These are phyloP conservation scores for Annulohypoxylon truncatum DNA, from an alignment of 2,329 filamentous ascomycete genomes.

Conservation along the genomic window DNA sequence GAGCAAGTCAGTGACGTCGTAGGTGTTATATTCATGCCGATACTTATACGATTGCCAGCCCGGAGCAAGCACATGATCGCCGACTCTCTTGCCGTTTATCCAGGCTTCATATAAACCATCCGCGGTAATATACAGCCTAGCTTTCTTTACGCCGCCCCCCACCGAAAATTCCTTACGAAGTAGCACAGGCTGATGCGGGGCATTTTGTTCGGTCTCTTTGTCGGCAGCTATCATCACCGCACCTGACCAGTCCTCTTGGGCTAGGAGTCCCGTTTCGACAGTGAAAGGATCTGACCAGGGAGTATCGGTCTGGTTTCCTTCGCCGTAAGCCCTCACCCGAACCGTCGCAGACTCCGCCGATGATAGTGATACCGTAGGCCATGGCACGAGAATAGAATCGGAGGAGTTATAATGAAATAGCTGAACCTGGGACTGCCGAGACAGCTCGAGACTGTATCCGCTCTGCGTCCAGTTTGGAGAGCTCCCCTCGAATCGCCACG, in stretches of 20 bases:
- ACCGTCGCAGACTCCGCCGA: slow-evolving; percentile 51
- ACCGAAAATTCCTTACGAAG: slow-evolving; percentile 53
- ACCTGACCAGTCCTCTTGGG: slow-evolving; percentile 48
- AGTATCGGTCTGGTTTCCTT: slow-evolving; percentile 39
- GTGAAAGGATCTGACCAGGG: slow-evolving; percentile 49
- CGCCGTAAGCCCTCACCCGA: slow-evolving; percentile 51
- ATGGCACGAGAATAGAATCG: slow-evolving; percentile 57
- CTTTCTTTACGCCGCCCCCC: slow-evolving; percentile 44
- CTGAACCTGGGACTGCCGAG: slow-evolving; percentile 34
- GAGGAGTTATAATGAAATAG: slow-evolving; percentile 50
- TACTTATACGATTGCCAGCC: slow-evolving; percentile 65
- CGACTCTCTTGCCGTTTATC: slow-evolving; percentile 59
- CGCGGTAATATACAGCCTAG: slow-evolving; percentile 60
- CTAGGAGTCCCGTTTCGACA: slow-evolving; percentile 53
- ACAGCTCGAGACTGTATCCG: slow-evolving; percentile 58
- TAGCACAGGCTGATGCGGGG: slow-evolving; percentile 47
- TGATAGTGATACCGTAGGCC: slow-evolving; percentile 54
- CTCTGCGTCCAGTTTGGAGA: slow-evolving; percentile 57
- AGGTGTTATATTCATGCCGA: slow-evolving; percentile 64
- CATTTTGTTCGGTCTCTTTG: slow-evolving; percentile 44
- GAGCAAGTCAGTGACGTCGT: slow-evolving; percentile 60
- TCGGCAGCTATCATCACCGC: slow-evolving; percentile 50
- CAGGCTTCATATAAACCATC: slow-evolving; percentile 59
- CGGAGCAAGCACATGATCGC: slow-evolving; percentile 58
- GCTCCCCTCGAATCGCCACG: slow-evolving; percentile 58